Base-by-base conservation (phyloP, 2,329 filamentous ascomycete genomes). In the Arthrobotrys megalospora region DNA sequence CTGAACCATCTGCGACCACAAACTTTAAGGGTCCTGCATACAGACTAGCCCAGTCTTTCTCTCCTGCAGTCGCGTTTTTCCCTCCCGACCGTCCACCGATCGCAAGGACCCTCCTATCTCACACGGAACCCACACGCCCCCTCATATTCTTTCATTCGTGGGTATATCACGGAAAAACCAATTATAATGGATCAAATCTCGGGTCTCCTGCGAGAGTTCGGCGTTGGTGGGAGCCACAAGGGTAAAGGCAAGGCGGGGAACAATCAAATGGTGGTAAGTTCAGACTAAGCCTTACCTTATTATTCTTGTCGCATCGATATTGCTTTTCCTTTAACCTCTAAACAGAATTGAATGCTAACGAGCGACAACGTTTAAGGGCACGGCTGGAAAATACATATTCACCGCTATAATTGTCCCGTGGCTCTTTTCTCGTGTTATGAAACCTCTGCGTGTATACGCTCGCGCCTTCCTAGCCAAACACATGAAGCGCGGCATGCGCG, bases 391-490 rank as follows among this genome's bases (percentile, higher is more conserved):
- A 71, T 77, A 77, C 45, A 55, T 77, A 19, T 70, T 77, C 45
- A 77, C 73, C 58, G 73, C 73, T 11, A 71, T 77, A 34, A 77
- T 77, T 60, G 66, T 77, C 16, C 73, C 73, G 12, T 77, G 73
- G 73, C 34, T 77, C 60, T 77, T 77, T 45, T 77, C 73, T 45
- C 73, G 73, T 41, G 60, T 77, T 4, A 63, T 77, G 58, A 77
- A 70, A 48, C 73, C 73, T 7, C 28, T 77, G 36, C 73, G 73
- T 19, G 60, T 68, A 8, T 66, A 64, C 60, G 73, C 73, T 24
- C 66, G 73, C 11, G 48, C 38, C 11, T 77, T 77, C 50, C 73
- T 77, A 41, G 73, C 73, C 14, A 19, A 43, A 60, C 73, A 77
- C 38, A 77, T 77, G 73, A 77, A 77, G 73, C 47, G 66, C 60